Conservation (phyloP, 2,329 filamentous ascomycete species). For the Juglanconis oblonga region DNA sequence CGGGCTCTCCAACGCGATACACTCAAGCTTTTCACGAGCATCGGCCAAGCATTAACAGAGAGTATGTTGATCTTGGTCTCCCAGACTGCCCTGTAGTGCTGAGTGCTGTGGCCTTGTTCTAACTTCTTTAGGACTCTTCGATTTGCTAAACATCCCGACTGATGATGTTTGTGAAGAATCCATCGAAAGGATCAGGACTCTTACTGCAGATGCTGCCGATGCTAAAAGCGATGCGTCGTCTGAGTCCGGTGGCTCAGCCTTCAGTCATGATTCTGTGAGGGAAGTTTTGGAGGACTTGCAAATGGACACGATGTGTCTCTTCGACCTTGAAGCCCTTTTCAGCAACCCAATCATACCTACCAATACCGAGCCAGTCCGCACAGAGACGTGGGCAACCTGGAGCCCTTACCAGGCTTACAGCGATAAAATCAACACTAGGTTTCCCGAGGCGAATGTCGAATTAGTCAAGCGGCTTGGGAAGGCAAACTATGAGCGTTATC, state of each 20-base stretch:
- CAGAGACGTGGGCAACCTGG: background rate
- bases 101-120: background rate
- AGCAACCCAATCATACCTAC: background rate
- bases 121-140: background rate
- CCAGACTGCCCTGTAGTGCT: background rate
- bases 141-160: background rate
- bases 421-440: conserved; percentile 4
- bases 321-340: conserved; percentile 8
- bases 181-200: background rate
- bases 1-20: background rate
- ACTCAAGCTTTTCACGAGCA: background rate
- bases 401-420: background rate
- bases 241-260: background rate
- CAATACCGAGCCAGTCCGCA: background rate
- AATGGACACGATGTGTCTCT: conserved; percentile 5
- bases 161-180: background rate
- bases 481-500: conserved; percentile 6
- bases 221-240: background rate
- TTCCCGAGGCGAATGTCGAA: background rate
- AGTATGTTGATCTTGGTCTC: background rate
- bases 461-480: background rate
- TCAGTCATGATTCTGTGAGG: background rate
- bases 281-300: conserved; percentile 3
- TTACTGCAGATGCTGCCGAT: background rate
- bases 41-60: background rate